Evolutionary conservation across 192 early-diverging fungal species (phyloP).

Genomic region (Allomyces arbusculus): DNA sequence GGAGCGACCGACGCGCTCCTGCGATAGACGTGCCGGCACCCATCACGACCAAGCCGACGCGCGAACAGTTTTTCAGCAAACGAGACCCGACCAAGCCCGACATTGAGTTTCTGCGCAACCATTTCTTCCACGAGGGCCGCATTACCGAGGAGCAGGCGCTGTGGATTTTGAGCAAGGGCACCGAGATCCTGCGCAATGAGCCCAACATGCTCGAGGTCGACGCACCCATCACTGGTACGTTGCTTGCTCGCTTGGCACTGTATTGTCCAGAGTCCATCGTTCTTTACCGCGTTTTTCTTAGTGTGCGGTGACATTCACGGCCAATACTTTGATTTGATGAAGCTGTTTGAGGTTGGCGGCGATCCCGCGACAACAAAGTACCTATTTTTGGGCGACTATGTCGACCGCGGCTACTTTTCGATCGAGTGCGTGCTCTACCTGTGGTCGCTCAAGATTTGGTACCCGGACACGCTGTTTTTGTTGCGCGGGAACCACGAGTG

Average conservation of each 20-base stretch:
- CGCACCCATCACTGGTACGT: constrained; percentile 69
- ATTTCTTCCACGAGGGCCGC: constrained; percentile 82
- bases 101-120: constrained; percentile 63
- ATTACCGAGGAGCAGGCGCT: constrained; percentile 81
- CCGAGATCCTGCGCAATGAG: constrained; percentile 59
- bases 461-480: constrained; percentile 64
- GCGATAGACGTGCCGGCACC: constrained; percentile 23
- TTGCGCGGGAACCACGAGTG: constrained; percentile 94
- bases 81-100: constrained; percentile 52
- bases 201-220: constrained; percentile 69
- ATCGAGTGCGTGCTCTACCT: constrained; percentile 92
- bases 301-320: constrained; percentile 97
- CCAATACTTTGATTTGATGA: constrained; percentile 96
- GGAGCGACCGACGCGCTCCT: too few relatives aligned
- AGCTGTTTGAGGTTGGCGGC: constrained; percentile 93
- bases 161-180: constrained; percentile 61
- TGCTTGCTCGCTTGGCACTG: neutral
- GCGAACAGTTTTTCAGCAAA: constrained; percentile 45
- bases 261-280: neutral
- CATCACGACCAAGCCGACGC: constrained; percentile 26
- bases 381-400: constrained; percentile 90
- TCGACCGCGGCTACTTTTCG: constrained; percentile 91
- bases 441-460: constrained; percentile 79
- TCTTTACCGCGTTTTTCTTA: too few relatives aligned
- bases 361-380: constrained; percentile 76